Evolutionary conservation across 2,329 filamentous ascomycete species (phyloP).

Genomic region (Aspergillus caelatus): DNA sequence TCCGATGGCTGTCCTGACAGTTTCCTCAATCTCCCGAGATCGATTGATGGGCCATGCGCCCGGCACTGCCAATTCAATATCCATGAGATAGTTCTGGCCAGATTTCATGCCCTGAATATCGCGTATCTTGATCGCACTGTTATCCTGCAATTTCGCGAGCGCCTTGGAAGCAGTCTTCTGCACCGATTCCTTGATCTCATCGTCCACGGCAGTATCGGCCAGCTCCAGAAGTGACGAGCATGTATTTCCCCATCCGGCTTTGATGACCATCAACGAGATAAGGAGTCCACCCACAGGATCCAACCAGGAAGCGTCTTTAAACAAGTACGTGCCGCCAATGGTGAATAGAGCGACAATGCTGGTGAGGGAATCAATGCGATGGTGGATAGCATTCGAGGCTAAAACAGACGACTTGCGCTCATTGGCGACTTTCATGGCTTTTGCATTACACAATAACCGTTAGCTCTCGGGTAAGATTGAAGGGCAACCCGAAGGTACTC

Average conservation of each 20-base stretch:
- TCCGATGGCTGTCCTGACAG: constrained; percentile 72
- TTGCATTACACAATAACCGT: constrained; percentile 10
- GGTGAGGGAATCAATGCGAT: constrained; percentile 93
- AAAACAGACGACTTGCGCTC: constrained; percentile 95
- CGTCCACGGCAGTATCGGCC: constrained; percentile 85
- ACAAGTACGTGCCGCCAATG: constrained; percentile 85
- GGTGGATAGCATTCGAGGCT: constrained; percentile 93
- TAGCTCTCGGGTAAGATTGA: background rate
- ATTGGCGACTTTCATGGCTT: constrained; percentile 91
- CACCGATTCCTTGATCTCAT: constrained; percentile 76
- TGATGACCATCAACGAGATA: constrained; percentile 91
- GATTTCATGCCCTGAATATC: constrained; percentile 90
- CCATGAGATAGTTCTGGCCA: constrained; percentile 93
- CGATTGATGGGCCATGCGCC: constrained; percentile 74
- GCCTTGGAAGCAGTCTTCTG: constrained; percentile 65
- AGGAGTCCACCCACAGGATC: constrained; percentile 91
- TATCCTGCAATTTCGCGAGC: constrained; percentile 57
- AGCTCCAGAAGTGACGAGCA: constrained; percentile 80
- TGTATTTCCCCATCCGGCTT: constrained; percentile 86
- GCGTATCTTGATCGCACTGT: constrained; percentile 68
- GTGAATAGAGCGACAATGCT: constrained; percentile 89
- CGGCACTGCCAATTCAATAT: constrained; percentile 82
- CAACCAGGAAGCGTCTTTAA: constrained; percentile 85
- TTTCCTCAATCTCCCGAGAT: constrained; percentile 69
- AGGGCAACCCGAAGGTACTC: constrained; percentile 48